These are phyloP conservation scores for Coemansia sp. DNA, from an alignment of 192 early-diverging fungal genomes.

Conservation along the genomic window DNA sequence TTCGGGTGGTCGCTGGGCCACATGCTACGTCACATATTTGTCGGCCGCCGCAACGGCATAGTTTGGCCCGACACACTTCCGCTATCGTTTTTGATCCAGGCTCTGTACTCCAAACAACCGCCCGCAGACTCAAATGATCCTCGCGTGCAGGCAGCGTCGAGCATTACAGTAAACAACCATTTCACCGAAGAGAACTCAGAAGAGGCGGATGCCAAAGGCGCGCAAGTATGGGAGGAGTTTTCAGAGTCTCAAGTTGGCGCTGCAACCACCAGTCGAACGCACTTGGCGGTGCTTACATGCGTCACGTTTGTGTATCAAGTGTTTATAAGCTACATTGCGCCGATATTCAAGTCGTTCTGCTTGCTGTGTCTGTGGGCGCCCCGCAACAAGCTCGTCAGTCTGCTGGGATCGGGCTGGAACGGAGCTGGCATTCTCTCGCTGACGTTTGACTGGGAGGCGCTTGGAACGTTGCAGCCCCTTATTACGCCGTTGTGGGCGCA, in stretches of 20 bases:
- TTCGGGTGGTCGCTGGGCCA: constrained; percentile 49
- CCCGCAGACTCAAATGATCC: background rate
- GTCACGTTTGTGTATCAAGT: constrained; percentile 54
- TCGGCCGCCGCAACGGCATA: constrained; percentile 28
- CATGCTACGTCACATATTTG: constrained; percentile 38
- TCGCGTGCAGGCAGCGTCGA: background rate
- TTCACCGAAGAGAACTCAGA: background rate
- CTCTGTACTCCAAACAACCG: constrained; percentile 13
- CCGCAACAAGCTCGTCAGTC: constrained; percentile 22
- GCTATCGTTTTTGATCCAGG: constrained; percentile 39
- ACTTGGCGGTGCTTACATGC: constrained; percentile 24
- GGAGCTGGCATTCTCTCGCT: constrained; percentile 70
- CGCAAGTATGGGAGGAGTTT: background rate
- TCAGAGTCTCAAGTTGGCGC: constrained; percentile 10
- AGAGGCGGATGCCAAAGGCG: background rate
- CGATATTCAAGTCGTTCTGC: constrained; percentile 65
- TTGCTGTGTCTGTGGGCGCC: constrained; percentile 59
- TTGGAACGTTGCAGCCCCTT: constrained; percentile 60
- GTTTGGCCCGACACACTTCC: constrained; percentile 46
- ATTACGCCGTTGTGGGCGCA: constrained; percentile 72
- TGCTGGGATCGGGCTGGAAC: constrained; percentile 51
- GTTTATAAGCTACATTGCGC: constrained; percentile 63
- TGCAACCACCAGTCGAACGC: constrained; percentile 19
- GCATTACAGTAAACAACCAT: background rate
- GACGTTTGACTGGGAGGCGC: constrained; percentile 71